These are phyloP conservation scores for Kodamaea kaohsiungensis DNA, from an alignment of 805 yeast genomes.

Conservation along the genomic window DNA sequence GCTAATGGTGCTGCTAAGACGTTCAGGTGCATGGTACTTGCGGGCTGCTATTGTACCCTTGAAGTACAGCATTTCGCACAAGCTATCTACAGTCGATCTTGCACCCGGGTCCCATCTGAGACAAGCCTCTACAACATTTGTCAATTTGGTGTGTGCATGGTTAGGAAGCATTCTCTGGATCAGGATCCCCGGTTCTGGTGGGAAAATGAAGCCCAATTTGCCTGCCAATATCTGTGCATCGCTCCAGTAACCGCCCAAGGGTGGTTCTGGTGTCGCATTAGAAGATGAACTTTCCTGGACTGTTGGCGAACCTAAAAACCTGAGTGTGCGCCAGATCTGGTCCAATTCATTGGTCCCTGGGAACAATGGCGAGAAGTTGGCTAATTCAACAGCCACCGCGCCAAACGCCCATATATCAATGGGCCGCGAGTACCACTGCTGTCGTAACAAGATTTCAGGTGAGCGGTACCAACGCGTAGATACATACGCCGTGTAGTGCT, in stretches of 20 bases:
- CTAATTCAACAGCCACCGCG: slow-evolving; percentile 70
- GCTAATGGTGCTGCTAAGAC: neutral
- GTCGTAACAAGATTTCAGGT: slow-evolving; percentile 75
- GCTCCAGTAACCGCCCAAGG: slow-evolving; percentile 72
- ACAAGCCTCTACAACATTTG: slow-evolving; percentile 47
- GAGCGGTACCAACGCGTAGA: slow-evolving; percentile 87
- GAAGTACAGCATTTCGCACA: slow-evolving; percentile 58
- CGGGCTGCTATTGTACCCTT: slow-evolving; percentile 30
- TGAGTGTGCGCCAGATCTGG: slow-evolving; percentile 69
- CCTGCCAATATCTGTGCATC: slow-evolving; percentile 56
- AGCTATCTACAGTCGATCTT: slow-evolving; percentile 52
- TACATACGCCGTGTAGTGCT: slow-evolving; percentile 71
- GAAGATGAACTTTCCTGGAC: slow-evolving; percentile 9
- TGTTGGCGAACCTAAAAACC: slow-evolving; percentile 74
- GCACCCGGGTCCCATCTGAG: slow-evolving; percentile 77
- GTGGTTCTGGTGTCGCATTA: slow-evolving; percentile 29
- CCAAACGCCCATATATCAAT: slow-evolving; percentile 90
- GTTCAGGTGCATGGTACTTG: neutral
- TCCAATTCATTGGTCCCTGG: slow-evolving; percentile 82
- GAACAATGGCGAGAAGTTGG: slow-evolving; percentile 73
- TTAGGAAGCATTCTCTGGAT: slow-evolving; percentile 48
- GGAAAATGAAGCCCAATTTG: slow-evolving; percentile 57
- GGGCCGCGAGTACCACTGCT: slow-evolving; percentile 61
- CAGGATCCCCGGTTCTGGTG: slow-evolving; percentile 52
- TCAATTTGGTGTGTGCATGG: slow-evolving; percentile 43